Evolutionary conservation across 2,329 filamentous ascomycete genomes (phyloP).

Genomic region (Lachnellula hyalina): DNA sequence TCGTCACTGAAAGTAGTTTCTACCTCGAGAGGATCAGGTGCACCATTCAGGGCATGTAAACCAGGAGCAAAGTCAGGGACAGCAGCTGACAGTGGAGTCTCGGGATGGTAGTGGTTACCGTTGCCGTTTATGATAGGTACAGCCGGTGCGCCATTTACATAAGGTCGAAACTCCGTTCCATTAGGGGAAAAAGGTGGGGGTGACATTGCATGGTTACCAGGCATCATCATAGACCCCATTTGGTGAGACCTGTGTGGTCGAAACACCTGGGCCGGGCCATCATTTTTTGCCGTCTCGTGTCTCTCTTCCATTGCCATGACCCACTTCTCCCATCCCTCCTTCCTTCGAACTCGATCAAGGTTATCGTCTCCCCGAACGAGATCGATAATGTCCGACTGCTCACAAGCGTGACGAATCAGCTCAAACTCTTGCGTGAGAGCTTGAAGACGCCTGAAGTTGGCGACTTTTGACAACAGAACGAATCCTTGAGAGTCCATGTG

Average conservation of each 20-base stretch:
- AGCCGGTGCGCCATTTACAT: slow-evolving; percentile 17
- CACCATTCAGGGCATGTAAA: slow-evolving; percentile 14
- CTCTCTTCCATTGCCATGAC: slow-evolving; percentile 68
- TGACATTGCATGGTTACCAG: slow-evolving; percentile 25
- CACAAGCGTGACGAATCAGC: slow-evolving; percentile 68
- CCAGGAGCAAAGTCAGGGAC: slow-evolving; percentile 52
- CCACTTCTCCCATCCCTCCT: slow-evolving; percentile 74
- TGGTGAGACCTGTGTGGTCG: slow-evolving; percentile 21
- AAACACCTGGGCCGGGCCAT: slow-evolving; percentile 51
- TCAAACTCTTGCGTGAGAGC: slow-evolving; percentile 66
- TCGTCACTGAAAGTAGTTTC: slow-evolving; percentile 45
- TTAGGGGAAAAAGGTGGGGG: slow-evolving; percentile 29
- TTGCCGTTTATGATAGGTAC: slow-evolving; percentile 33
- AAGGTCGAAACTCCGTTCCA: slow-evolving; percentile 26
- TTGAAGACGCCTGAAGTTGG: slow-evolving; percentile 81
- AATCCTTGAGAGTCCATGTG: slow-evolving; percentile 97
- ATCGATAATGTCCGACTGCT: slow-evolving; percentile 68
- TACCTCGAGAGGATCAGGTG: slow-evolving; percentile 26
- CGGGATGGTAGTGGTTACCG: slow-evolving; percentile 35
- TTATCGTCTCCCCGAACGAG: slow-evolving; percentile 70
- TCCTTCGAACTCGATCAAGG: slow-evolving; percentile 69
- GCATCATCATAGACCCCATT: slow-evolving; percentile 23
- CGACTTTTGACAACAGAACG: slow-evolving; percentile 72
- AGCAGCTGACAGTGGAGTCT: slow-evolving; percentile 54
- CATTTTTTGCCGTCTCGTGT: slow-evolving; percentile 66